Evolutionary conservation across 768 basidiomycete species (phyloP).

Genomic region (Scleroderma bovista): DNA sequence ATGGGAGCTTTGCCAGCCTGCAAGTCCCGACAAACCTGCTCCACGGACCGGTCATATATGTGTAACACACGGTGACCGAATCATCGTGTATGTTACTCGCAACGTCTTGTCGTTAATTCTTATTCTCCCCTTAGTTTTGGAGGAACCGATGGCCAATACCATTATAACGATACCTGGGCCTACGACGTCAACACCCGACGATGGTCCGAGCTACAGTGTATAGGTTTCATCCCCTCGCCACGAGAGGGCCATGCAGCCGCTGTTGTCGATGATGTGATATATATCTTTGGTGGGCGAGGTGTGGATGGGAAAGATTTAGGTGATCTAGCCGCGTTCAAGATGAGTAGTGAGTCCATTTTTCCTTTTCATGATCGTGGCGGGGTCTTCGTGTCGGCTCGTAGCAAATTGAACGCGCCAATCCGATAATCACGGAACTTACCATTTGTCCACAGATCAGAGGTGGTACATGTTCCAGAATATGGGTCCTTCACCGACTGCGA

Average conservation of each 20-base stretch:
- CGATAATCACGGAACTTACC: conserved; percentile 10
- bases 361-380: neutral
- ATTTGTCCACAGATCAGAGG: conserved; percentile 63
- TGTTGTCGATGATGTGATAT: conserved; percentile 94
- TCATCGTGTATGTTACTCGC: conserved; percentile 63
- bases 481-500: conserved; percentile 89
- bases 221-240: conserved; percentile 93
- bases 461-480: conserved; percentile 99
- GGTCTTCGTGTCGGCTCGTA: neutral
- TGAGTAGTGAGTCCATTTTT: conserved; percentile 68
- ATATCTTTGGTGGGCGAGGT: conserved; percentile 94
- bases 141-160: conserved; percentile 96
- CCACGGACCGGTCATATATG: conserved; percentile 90
- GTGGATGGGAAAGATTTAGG: conserved; percentile 95
- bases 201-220: conserved; percentile 93
- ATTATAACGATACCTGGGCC: conserved; percentile 98
- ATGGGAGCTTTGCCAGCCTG: conserved; percentile 78
- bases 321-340: conserved; percentile 95
- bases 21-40: conserved; percentile 59
- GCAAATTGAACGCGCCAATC: neutral
- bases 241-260: conserved; percentile 96
- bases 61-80: conserved; percentile 73
- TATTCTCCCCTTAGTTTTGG: conserved; percentile 66
- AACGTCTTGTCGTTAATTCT: conserved; percentile 10
- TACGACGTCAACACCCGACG: conserved; percentile 75